phyloP scores from a whole-genome alignment of 441 rosid species.

The Omphalea diandra region DNA sequence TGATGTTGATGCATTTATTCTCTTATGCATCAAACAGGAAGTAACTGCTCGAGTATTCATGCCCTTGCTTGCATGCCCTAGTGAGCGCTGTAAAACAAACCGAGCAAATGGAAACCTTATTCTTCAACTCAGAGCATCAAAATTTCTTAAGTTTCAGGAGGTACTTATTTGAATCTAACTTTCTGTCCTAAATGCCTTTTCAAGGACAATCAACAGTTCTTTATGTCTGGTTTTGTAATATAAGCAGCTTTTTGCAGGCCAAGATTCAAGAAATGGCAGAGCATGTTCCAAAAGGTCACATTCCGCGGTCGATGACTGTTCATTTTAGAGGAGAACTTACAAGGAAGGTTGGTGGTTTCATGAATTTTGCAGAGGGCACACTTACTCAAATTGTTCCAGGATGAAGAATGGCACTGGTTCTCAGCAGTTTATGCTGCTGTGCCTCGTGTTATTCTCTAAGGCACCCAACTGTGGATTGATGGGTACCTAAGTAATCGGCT shows the following conservation, averaged over 20 bases:
- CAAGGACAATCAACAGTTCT: constrained; percentile 4
- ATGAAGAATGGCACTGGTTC: neutral
- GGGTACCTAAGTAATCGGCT: neutral
- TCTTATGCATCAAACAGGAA: constrained; percentile 53
- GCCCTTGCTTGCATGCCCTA: constrained; percentile 92
- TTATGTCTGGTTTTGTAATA: constrained; percentile 18
- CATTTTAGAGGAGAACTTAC: constrained; percentile 98
- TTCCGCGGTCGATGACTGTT: constrained; percentile 93
- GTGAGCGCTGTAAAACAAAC: constrained; percentile 67
- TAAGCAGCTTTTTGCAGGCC: constrained; percentile 56
- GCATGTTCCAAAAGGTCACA: constrained; percentile 98
- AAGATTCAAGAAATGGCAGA: constrained; percentile 99
- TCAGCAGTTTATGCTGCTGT: neutral
- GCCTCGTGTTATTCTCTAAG: neutral
- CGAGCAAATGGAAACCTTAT: constrained; percentile 74
- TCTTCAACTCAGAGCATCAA: constrained; percentile 98
- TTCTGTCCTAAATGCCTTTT: constrained; percentile 3
- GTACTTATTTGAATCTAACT: constrained; percentile 35
- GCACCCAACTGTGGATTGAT: neutral
- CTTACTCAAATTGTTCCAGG: neutral
- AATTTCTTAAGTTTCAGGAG: constrained; percentile 98
- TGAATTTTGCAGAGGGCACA: constrained; percentile 10
- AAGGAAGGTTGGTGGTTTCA: constrained; percentile 67
- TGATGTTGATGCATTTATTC: constrained; percentile 14
- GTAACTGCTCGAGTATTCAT: constrained; percentile 94